phyloP scores from a whole-genome alignment of 352 stramenopile species.

The Pythium periplocum region DNA sequence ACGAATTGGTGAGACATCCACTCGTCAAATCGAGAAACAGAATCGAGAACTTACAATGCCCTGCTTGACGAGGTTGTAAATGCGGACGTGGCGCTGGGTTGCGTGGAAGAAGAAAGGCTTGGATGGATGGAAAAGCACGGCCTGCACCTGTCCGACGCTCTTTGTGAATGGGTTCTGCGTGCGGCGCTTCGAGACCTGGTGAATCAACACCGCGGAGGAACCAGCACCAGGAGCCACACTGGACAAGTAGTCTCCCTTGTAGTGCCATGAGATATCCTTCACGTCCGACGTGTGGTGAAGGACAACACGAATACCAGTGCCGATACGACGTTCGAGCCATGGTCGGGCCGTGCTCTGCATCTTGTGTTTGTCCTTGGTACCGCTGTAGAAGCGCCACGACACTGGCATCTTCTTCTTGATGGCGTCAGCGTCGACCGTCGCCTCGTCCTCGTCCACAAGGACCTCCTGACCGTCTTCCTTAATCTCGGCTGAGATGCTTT shows the following conservation, averaged over 20 bases:
- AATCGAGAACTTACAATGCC: constrained; percentile 40
- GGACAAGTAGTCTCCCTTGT: constrained; percentile 99
- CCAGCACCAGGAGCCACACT: constrained; percentile 89
- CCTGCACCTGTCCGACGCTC: constrained; percentile 92
- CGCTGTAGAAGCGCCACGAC: constrained; percentile 85
- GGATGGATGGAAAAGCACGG: constrained; percentile 96
- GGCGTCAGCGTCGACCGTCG: constrained; percentile 60
- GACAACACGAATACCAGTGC: constrained; percentile 78
- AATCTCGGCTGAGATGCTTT: constrained; percentile 49
- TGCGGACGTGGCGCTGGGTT: constrained; percentile 96
- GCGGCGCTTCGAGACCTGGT: constrained; percentile 96
- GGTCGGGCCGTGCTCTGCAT: constrained; percentile 32
- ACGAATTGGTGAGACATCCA: not conserved
- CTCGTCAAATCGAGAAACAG: not conserved
- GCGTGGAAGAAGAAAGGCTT: constrained; percentile 99
- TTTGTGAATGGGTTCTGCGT: constrained; percentile 97
- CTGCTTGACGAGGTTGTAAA: constrained; percentile 99
- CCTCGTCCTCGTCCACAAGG: constrained; percentile 71
- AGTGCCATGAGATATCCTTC: constrained; percentile 95
- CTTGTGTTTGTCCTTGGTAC: constrained; percentile 79
- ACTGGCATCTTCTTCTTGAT: constrained; percentile 89
- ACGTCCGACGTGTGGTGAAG: constrained; percentile 89
- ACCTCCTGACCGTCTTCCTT: constrained; percentile 40
- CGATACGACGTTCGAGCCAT: constrained; percentile 75
- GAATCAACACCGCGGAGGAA: constrained; percentile 93